Evolutionary conservation across 2,329 filamentous ascomycete genomes (phyloP), one percentile per base, ranked within the genome.

Genomic region (Colletotrichum limetticola): DNA sequence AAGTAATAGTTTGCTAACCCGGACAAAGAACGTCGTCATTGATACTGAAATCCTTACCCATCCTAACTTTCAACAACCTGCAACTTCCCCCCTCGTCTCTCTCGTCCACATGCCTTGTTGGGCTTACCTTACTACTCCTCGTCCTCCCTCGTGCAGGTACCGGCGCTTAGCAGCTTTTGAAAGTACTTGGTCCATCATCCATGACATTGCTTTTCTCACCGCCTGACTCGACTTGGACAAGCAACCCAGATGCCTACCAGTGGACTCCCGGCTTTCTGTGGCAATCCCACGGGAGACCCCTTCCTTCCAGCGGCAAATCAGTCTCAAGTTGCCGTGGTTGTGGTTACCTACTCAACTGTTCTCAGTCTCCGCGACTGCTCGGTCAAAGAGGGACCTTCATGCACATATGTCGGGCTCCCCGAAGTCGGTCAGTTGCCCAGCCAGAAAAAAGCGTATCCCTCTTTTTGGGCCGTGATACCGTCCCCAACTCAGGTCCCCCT

Each of bases 191-290:
- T 19, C 55, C 56, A 26, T 22, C 62, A 62, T 19, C 55, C 56
- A 32, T 22, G 68, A 62, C n/a, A 52, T 58, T 70, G 66, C 56
- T 53, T 61, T 24, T 42, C 58, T 70, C 71, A 72, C 71, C 66
- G 71, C 71, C 71, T 72, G 71, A 72, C 66, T 72, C 71, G 71
- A 59, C 66, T 42, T 70, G 56, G n/a, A 37, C 56, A 52, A 65
- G 71, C 60, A 72, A 57, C 60, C 60, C 49, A 66, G 71, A 71
- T 71, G 71, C 71, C 66, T 72, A 60, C 32, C 66, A 71, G 71
- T 70, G 70, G 66, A 57, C 60, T 70, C 60, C 60, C 60, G 19
- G 28, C 66, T 61, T 70, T 46, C 56, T 49, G 60, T 70, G 66
- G 70, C 70, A 72, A 72, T 53, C 56, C 60, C 32, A 72, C 26